phyloP scores from a whole-genome alignment of 768 basidiomycete genomes.

The Sporobolomyces phaffii region DNA sequence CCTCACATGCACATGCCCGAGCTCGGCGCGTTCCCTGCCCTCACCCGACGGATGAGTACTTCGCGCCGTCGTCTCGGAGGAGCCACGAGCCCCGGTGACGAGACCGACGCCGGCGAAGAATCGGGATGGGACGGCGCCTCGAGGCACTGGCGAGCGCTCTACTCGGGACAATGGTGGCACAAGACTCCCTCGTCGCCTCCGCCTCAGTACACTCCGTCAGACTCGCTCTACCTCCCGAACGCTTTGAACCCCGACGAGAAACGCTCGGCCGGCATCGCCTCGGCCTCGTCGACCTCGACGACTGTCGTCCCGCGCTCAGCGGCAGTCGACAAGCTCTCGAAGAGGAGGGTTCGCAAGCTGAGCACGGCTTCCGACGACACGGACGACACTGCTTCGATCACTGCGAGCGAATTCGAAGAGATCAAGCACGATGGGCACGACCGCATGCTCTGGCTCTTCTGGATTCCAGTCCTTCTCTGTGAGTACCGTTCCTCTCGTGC shows the following conservation, averaged over 20 bases:
- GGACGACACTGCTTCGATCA: conserved; percentile 26
- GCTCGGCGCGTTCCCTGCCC: conserved; percentile 22
- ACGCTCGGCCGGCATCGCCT: background rate
- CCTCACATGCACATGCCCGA: conserved; percentile 33
- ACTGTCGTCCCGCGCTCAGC: background rate
- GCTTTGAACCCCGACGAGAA: background rate
- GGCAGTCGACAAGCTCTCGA: background rate
- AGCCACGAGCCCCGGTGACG: conserved; percentile 22
- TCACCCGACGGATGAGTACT: conserved; percentile 18
- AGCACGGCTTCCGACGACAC: conserved; percentile 39
- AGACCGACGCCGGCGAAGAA: conserved; percentile 7
- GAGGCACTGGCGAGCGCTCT: conserved; percentile 15
- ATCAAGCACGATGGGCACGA: conserved; percentile 38
- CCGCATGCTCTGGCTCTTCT: conserved; percentile 48
- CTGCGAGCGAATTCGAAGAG: conserved; percentile 12
- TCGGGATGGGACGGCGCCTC: conserved; percentile 4
- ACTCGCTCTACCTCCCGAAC: conserved; percentile 13
- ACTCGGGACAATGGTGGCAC: conserved; percentile 18
- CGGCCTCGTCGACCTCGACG: background rate
- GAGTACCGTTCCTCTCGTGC: background rate
- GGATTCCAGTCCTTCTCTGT: conserved; percentile 45
- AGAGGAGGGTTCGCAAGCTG: background rate
- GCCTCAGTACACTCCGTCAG: conserved; percentile 20
- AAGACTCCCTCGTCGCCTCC: conserved; percentile 32
- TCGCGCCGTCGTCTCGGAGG: background rate